Percentiles rank a stretch among this genome's conserved stretches.
Evolutionary conservation across 805 yeast species (phyloP).

Genomic region (Candida germanica): DNA sequence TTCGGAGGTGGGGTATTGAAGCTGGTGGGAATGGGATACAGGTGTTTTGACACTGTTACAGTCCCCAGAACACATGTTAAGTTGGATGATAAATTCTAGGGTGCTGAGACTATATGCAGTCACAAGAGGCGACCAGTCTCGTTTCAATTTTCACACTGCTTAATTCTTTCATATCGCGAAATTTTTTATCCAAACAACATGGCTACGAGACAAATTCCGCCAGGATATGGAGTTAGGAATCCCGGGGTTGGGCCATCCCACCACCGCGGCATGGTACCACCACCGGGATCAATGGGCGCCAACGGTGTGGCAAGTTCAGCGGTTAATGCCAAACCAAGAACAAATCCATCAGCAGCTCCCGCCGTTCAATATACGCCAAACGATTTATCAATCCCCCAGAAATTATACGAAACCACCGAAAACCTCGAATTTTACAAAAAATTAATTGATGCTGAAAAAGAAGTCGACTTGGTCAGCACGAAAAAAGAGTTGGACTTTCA

Average conservation of each 20-base stretch:
- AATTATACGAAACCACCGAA: conserved; percentile 47
- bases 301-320: conserved; percentile 2
- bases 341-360: conserved; percentile 34
- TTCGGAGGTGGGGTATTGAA: too few species aligned
- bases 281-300: conserved; percentile 1
- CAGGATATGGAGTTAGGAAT: conserved; percentile 1
- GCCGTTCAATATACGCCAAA: conserved; percentile 42
- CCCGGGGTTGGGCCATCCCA: background rate
- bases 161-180: too few species aligned
- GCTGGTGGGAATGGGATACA: too few species aligned
- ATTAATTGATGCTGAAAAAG: conserved; percentile 76
- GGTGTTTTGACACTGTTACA: too few species aligned
- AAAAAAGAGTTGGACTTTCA: conserved; percentile 84
- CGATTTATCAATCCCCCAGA: conserved; percentile 36
- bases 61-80: too few species aligned
- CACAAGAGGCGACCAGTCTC: too few species aligned
- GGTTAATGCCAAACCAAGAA: conserved; percentile 21
- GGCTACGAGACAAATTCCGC: conserved; percentile 10
- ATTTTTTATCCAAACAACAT: background rate
- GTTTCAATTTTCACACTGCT: too few species aligned
- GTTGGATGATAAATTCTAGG: too few species aligned
- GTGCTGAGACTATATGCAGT: too few species aligned
- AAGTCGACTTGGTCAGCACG: conserved; percentile 75
- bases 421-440: conserved; percentile 71
- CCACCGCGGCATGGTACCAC: background rate